Conservation (phyloP, 768 basidiomycete genomes). For the Tulasnella sp. region DNA sequence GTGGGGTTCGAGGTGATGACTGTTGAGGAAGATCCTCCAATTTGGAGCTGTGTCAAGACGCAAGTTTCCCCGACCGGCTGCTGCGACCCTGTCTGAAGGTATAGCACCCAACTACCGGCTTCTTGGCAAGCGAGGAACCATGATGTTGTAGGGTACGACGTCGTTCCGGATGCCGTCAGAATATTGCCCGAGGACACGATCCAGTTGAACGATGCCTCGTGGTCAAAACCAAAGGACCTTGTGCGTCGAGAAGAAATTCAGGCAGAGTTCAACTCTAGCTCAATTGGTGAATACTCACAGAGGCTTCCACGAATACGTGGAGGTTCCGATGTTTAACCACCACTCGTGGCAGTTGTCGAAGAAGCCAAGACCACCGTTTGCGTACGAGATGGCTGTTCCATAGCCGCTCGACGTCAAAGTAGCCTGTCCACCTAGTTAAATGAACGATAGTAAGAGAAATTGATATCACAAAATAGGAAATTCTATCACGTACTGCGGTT, state of each 20-base stretch:
- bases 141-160: background rate
- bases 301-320: background rate
- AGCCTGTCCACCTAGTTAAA: background rate
- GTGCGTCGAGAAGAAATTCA: background rate
- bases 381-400: background rate
- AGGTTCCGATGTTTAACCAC: conserved; percentile 2
- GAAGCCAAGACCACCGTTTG: background rate
- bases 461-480: background rate
- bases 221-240: background rate
- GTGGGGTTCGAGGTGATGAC: background rate
- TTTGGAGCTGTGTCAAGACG: background rate
- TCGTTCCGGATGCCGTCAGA: background rate
- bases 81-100: background rate
- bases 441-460: background rate
- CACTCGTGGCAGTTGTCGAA: conserved; percentile 6
- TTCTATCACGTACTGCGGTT: background rate
- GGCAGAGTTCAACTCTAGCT: background rate
- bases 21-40: background rate
- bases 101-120: background rate
- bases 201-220: background rate
- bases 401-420: background rate
- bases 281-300: background rate
- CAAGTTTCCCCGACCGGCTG: background rate
- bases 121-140: conserved; percentile 7
- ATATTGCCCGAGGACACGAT: background rate